Evolutionary conservation across 345 rosid species (phyloP), one percentile per base, ranked within the genome.

Genomic region (Leavenworthia alabamica): DNA sequence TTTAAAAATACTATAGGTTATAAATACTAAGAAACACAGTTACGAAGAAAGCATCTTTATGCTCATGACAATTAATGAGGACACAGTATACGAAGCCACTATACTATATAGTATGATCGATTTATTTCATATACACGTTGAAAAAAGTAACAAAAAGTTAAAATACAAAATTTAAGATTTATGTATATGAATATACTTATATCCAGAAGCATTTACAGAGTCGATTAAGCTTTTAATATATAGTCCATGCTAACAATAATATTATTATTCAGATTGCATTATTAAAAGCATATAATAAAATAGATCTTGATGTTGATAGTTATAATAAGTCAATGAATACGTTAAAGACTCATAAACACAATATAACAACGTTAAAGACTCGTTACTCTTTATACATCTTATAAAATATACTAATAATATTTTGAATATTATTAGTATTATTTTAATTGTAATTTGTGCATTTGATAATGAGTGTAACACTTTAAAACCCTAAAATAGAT

Each of bases 21-120:
- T 15, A 16, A 26, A 41, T 7, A 41, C 4, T 36, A 20, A 46
- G 17, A 47, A 20, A n/a, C 16, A 36, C 15, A 36, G 14, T 2
- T 12, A 36, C 67, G 40, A 17, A 63, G 41, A 40, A 13, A 3
- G 31, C 59, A 63, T 28, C 68, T 12, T 24, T 50, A 8, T 51
- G 22, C 41, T 22, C 59, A 40, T 51, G 50, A 24, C 59, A 63
- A 1, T 39, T 50, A 62, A 62, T 62, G 57, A 16, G 36, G 36
- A 24, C 67, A 49, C 48, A 50, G 14, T 26, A 16, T 62, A 27
- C 67, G 57, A 27, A 17, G 48, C 58, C 46, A 47, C 10, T 3
- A 32, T 5, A 17, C 28, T 36, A 33, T 9, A 15, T 14, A 29
- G n/a, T 2, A 45, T 45, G 28, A 45, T 45, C 7, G 22, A 2